Percentiles rank a stretch among this genome's conserved stretches.
These are phyloP conservation scores for Candida xyloterini DNA, from an alignment of 805 yeast species.

Conservation along the genomic window DNA sequence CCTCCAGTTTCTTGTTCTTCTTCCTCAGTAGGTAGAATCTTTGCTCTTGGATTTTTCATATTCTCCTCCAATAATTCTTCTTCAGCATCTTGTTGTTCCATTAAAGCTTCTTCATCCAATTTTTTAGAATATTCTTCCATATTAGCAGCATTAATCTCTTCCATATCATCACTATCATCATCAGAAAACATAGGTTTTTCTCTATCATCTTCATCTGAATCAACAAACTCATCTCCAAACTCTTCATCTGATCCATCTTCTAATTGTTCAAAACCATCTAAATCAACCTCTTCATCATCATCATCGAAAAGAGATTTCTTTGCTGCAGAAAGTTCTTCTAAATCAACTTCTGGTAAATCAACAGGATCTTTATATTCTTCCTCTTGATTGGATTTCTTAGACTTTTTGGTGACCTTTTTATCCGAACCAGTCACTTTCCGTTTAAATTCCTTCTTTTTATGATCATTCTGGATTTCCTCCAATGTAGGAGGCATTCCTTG, in stretches of 20 bases:
- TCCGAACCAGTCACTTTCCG: constrained; percentile 25
- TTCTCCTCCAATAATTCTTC: constrained; percentile 59
- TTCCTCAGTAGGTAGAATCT: constrained; percentile 66
- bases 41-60: constrained; percentile 66
- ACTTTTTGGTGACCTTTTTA: constrained; percentile 32
- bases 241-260: constrained; percentile 47
- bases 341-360: constrained; percentile 62
- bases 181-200: constrained; percentile 80
- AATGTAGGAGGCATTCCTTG: constrained; percentile 89
- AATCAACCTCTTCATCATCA: constrained; percentile 39
- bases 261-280: constrained; percentile 35
- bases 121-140: constrained; percentile 74
- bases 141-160: constrained; percentile 71
- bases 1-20: constrained; percentile 55
- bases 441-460: constrained; percentile 39
- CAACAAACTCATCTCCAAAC: constrained; percentile 32
- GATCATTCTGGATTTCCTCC: constrained; percentile 67
- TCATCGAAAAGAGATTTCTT: constrained; percentile 78
- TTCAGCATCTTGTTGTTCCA: constrained; percentile 61
- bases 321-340: constrained; percentile 63
- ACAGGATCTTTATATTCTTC: constrained; percentile 37
- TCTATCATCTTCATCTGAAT: constrained; percentile 60
- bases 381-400: constrained; percentile 26
- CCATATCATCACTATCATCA: constrained; percentile 66
- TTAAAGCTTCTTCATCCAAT: constrained; percentile 57